Evolutionary conservation across 257 asterid genomes (phyloP), one percentile per base, ranked within the genome.

Genomic region (Solanum phureja): DNA sequence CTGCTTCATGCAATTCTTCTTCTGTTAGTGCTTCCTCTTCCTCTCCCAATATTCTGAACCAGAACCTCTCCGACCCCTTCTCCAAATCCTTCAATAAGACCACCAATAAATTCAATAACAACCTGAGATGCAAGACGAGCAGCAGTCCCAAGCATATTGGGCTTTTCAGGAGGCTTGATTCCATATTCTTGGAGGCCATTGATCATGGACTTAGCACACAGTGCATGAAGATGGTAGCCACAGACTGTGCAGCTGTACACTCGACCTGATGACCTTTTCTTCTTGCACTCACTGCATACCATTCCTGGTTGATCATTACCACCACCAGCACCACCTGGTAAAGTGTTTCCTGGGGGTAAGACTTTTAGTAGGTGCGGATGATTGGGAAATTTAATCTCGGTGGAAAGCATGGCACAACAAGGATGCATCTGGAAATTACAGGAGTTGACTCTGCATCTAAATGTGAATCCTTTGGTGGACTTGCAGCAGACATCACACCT

Each of bases 371-470:
- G 44, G 89, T 96, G 98, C 3, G 90, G 92, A 87, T 96, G 98
- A 38, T 35, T 84, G 21, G 91, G 87, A 68, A 89, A 87, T 66
- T 69, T 88, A 88, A 92, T 90, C 74, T 94, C 95, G 0, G 89
- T 72, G 23, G 96, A 88, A 69, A 96, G 94, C 97, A 90, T 93
- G 84, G 98, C 98, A 52, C 99, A 96, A 87, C 98, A 93, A 0
- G 99, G 99, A 91, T 96, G 99, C 95, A 96, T 95, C 91, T 95
- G 98, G 94, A 96, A 96, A 82, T 88, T 93, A 90, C 99, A 96
- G 3, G 96, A 82, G 68, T 49, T 82, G 69, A 31, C 95, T 84
- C 94, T 87, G 93, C 99, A 96, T 91, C 98, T 72, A 90, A 87
- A 96, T 86, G 93, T 89, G 71, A 95, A 96, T 16, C 99, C 99